These are phyloP conservation scores for Musa schizocarpa DNA, from an alignment of 176 grass and related monocot genomes.

Conservation along the genomic window DNA sequence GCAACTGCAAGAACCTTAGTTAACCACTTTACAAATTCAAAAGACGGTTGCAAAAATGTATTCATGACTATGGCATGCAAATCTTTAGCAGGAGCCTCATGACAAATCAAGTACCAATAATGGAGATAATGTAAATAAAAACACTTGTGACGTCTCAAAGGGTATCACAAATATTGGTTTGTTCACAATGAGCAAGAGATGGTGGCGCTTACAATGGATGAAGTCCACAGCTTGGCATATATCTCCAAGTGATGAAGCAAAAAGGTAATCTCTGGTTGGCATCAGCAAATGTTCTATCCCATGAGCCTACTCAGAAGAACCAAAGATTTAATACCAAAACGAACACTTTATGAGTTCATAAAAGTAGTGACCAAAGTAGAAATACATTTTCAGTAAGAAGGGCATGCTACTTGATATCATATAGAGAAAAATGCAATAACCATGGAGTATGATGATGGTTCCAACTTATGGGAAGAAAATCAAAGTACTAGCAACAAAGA, in stretches of 20 bases:
- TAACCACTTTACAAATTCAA: too few relatives aligned
- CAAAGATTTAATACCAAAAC: not conserved
- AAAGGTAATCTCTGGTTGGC: constrained; percentile 97
- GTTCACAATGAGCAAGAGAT: not conserved
- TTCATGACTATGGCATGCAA: too few relatives aligned
- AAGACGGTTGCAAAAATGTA: too few relatives aligned
- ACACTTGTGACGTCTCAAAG: not conserved
- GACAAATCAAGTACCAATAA: not conserved
- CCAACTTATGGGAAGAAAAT: too few relatives aligned
- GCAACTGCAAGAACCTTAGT: too few relatives aligned
- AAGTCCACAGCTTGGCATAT: constrained; percentile 79
- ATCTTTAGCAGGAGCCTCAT: too few relatives aligned
- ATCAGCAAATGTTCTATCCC: constrained; percentile 80
- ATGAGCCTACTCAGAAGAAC: constrained; percentile 38
- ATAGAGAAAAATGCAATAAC: too few relatives aligned
- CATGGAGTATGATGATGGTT: too few relatives aligned
- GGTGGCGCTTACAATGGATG: constrained; percentile 54
- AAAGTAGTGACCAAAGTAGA: not conserved
- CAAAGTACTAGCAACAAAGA: too few relatives aligned
- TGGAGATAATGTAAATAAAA: not conserved
- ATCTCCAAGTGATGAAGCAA: constrained; percentile 70
- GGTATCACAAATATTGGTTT: not conserved
- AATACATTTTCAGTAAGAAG: too few relatives aligned
- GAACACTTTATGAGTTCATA: not conserved
- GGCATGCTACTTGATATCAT: too few relatives aligned